These are phyloP conservation scores for Bisporella sp. DNA, from an alignment of 2,329 filamentous ascomycete genomes.

Conservation along the genomic window DNA sequence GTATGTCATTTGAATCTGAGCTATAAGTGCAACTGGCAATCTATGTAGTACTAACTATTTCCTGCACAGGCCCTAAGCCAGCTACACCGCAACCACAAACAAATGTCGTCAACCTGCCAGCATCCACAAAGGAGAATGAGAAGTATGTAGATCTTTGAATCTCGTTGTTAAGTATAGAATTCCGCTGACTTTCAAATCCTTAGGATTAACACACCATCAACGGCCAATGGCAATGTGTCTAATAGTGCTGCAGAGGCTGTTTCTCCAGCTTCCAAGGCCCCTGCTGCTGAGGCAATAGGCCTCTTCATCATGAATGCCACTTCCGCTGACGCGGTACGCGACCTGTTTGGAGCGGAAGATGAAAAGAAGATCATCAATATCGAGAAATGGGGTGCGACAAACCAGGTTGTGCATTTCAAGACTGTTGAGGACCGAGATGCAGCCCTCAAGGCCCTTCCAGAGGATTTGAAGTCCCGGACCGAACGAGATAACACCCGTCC, in stretches of 20 bases:
- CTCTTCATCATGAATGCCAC: conserved; percentile 86
- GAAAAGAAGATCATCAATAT: conserved; percentile 71
- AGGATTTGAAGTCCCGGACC: conserved; percentile 66
- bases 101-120: conserved; percentile 27
- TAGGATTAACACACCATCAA: conserved; percentile 25
- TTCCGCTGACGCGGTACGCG: conserved; percentile 73
- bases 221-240: conserved; percentile 44
- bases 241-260: conserved; percentile 42
- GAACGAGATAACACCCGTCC: conserved; percentile 70
- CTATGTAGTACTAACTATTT: background rate
- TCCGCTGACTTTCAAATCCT: no score
- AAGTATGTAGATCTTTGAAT: conserved; percentile 29
- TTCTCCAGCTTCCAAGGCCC: conserved; percentile 54
- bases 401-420: conserved; percentile 83
- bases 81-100: conserved; percentile 37
- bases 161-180: no score
- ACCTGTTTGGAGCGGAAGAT: conserved; percentile 78
- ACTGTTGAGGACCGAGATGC: conserved; percentile 72
- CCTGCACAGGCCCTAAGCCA: conserved; percentile 31
- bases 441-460: conserved; percentile 66
- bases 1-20: background rate
- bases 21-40: background rate
- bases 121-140: conserved; percentile 47
- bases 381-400: conserved; percentile 70
- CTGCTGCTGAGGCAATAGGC: conserved; percentile 64